Evolutionary conservation across 345 rosid genomes (phyloP).

Genomic region (Theobroma cacao): DNA sequence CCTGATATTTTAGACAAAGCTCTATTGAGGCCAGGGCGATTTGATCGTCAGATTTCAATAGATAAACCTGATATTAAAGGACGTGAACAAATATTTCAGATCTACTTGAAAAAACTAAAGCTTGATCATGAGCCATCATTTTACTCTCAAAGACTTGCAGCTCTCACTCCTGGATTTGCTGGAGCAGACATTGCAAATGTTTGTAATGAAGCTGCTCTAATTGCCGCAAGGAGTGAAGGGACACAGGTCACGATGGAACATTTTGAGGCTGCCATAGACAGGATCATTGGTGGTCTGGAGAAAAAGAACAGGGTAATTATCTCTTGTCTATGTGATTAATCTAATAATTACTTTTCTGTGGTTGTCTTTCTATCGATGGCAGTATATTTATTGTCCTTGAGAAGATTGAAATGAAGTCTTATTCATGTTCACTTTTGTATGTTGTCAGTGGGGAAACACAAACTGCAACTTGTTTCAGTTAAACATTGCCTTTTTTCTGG

Average conservation of each 20-base stretch:
- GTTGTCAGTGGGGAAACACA: not conserved
- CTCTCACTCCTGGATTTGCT: constrained; percentile 96
- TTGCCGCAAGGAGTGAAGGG: constrained; percentile 74
- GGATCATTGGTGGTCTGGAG: constrained; percentile 98
- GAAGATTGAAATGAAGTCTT: not conserved
- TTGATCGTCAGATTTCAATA: constrained; percentile 84
- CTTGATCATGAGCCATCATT: constrained; percentile 75
- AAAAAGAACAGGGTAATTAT: constrained; percentile 81
- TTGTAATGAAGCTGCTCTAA: constrained; percentile 91
- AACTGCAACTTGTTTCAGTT: not conserved
- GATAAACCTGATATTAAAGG: constrained; percentile 96
- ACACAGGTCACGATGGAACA: constrained; percentile 65
- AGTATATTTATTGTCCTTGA: not conserved
- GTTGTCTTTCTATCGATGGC: not conserved
- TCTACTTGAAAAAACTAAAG: constrained; percentile 78
- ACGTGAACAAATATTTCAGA: constrained; percentile 80
- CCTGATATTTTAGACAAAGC: constrained; percentile 97
- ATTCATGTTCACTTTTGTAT: not conserved
- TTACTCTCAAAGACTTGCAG: constrained; percentile 87
- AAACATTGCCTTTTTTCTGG: not conserved
- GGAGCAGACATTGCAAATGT: constrained; percentile 98
- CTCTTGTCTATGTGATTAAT: not conserved
- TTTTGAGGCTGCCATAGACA: constrained; percentile 91
- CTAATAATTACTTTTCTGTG: not conserved
- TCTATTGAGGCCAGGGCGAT: constrained; percentile 81